Conservation (phyloP, 1,139 yeast genomes). For the Ogataea hybrid region DNA sequence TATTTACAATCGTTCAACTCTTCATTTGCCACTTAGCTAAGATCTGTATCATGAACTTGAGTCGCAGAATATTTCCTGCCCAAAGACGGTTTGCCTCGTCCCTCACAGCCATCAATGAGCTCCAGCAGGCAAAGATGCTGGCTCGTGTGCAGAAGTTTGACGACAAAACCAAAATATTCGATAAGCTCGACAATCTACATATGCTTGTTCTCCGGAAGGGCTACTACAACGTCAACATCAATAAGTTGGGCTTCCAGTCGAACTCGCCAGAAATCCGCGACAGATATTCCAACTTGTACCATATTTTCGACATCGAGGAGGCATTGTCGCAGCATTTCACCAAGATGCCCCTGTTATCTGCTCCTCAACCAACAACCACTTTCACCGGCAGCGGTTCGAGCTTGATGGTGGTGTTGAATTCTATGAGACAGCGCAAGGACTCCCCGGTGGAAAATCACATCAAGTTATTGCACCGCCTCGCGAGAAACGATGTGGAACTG, state of each 20-base stretch:
- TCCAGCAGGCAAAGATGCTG: slow-evolving; percentile 19
- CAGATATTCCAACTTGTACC: slow-evolving; percentile 26
- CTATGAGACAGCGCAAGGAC: slow-evolving; percentile 13
- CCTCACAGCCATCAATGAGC: slow-evolving; percentile 27
- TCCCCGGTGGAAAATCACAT: slow-evolving; percentile 29
- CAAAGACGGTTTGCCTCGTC: slow-evolving; percentile 26
- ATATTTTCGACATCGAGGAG: slow-evolving; percentile 26
- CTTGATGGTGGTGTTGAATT: slow-evolving; percentile 14
- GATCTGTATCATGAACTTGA: slow-evolving; percentile 1
- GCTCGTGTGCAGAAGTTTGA: slow-evolving; percentile 30
- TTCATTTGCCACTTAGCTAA: slow-evolving; percentile 7
- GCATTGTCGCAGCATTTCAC: slow-evolving; percentile 26
- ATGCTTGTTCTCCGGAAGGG: slow-evolving; percentile 31
- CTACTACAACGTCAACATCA: slow-evolving; percentile 28
- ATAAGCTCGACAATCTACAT: slow-evolving; percentile 29
- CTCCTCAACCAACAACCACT: slow-evolving; percentile 13
- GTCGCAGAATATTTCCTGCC: background rate
- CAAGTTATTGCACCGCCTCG: slow-evolving; percentile 27
- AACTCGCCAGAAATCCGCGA: slow-evolving; percentile 24
- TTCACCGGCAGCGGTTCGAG: slow-evolving; percentile 14
- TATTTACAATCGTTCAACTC: slow-evolving; percentile 3
- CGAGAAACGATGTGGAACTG: slow-evolving; percentile 32
- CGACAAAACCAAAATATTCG: slow-evolving; percentile 25
- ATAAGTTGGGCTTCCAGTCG: slow-evolving; percentile 29
- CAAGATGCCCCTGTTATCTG: slow-evolving; percentile 22